Evolutionary conservation across 192 early-diverging fungal species (phyloP).

Genomic region (Obelidium mucronatum): DNA sequence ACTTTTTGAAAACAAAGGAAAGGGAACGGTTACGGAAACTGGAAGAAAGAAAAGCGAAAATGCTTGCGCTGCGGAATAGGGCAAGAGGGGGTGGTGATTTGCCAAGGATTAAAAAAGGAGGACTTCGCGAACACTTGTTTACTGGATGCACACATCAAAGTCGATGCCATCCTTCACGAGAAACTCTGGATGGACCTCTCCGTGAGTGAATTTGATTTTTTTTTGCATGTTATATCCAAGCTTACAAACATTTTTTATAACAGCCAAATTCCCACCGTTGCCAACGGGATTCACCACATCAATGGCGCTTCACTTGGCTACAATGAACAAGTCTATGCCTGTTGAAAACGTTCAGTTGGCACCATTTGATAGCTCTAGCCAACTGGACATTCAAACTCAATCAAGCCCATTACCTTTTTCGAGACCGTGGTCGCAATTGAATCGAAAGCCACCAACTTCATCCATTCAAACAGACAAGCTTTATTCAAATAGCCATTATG

Average conservation of each 20-base stretch:
- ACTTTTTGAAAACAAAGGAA: conserved; percentile 43
- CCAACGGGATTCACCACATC: conserved; percentile 28
- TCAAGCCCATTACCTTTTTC: not conserved
- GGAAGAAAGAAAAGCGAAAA: conserved; percentile 25
- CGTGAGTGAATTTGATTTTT: not conserved
- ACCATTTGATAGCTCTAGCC: conserved; percentile 41
- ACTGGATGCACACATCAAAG: conserved; percentile 54
- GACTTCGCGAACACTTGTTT: conserved; percentile 4
- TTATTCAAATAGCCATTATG: conserved; percentile 19
- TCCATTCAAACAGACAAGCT: not conserved
- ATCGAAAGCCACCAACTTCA: not conserved
- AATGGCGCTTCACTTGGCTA: conserved; percentile 46
- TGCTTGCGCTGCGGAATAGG: conserved; percentile 3
- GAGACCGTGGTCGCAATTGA: not conserved
- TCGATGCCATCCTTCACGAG: conserved; percentile 57
- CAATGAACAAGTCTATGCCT: conserved; percentile 55
- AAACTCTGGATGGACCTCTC: conserved; percentile 44
- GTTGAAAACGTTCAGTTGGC: conserved; percentile 47
- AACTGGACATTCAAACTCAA: not conserved
- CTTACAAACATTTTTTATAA: not conserved
- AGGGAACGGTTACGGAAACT: conserved; percentile 31
- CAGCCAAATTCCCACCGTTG: conserved; percentile 39
- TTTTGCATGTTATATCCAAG: conserved; percentile 37
- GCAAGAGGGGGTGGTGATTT: not conserved
- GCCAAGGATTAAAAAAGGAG: not conserved